phyloP scores from a whole-genome alignment of 1,284 basidiomycete genomes.

The Phellopilus nigrolimitatus region DNA sequence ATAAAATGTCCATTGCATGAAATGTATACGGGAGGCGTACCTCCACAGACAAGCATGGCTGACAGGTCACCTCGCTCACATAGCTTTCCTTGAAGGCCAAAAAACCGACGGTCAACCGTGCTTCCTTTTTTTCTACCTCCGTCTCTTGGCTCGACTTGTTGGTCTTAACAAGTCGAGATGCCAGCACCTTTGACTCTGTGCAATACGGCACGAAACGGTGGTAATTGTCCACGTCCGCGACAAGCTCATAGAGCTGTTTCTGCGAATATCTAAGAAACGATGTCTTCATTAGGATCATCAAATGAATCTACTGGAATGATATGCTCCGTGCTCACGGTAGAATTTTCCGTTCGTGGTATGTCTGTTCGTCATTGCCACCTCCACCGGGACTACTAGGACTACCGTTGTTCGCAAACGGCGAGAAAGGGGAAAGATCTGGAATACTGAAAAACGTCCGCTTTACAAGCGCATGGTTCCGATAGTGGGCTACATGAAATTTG shows the following conservation, averaged over 20 bases:
- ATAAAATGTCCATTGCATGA: slow-evolving; percentile 2
- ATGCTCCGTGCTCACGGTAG: slow-evolving; percentile 61
- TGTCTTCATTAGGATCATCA: slow-evolving; percentile 2
- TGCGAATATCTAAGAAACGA: slow-evolving; percentile 53
- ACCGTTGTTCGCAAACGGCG: slow-evolving; percentile 31
- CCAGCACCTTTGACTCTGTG: slow-evolving; percentile 67
- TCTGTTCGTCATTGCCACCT: slow-evolving; percentile 28
- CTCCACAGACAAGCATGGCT: slow-evolving; percentile 72
- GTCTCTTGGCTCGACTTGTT: slow-evolving; percentile 25
- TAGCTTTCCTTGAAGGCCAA: slow-evolving; percentile 86
- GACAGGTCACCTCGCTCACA: slow-evolving; percentile 78
- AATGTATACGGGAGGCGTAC: slow-evolving; percentile 44
- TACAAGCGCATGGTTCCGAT: not conserved
- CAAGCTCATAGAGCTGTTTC: slow-evolving; percentile 78
- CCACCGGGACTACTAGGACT: slow-evolving; percentile 25
- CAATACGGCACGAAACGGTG: slow-evolving; percentile 89
- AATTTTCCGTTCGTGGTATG: slow-evolving; percentile 61
- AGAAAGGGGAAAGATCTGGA: slow-evolving; percentile 36
- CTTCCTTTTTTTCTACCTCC: slow-evolving; percentile 58
- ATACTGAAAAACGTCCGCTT: slow-evolving; percentile 35
- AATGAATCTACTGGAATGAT: slow-evolving; percentile 14
- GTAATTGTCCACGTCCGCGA: slow-evolving; percentile 87
- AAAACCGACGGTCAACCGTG: slow-evolving; percentile 88
- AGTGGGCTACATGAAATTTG: not conserved
- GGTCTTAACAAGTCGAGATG: slow-evolving; percentile 26